Evolutionary conservation across 129 eudicot species (phyloP), one percentile per base, ranked within the genome.

Genomic region (Lonicera japonica): DNA sequence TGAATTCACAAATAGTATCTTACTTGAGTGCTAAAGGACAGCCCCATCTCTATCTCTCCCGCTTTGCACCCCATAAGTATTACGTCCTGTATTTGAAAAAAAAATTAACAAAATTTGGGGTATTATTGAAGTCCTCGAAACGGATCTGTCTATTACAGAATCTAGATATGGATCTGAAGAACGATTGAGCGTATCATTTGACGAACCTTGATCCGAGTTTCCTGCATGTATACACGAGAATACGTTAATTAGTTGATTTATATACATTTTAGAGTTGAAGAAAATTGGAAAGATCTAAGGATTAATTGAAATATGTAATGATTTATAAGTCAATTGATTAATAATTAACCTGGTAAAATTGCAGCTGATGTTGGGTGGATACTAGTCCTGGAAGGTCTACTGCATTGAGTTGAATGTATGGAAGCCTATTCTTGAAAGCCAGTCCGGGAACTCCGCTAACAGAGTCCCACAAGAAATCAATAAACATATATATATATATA

Each of bases 11-110:
- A 1, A 29, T 29, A 29, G 36, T 29, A 1, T 29, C 77, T 78
- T 55, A 91, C 96, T 63, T 87, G 86, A 43, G 86, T 43, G 21
- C 62, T 56, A 58, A 25, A 21, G 51, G 90, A 47, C 47, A 87
- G 54, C 39, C 98, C 98, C 1, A 92, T 69, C 72, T 92, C 98
- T 29, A 92, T 80, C 71, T 87, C 98, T 71, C 98, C 98, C 19
- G 52, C 46, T 52, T 61, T 68, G 86, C 96, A 82, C 47, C 95
- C 91, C 95, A 92, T 72, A 56, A 84, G 80, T 40, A 87, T 68
- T 18, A 78, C 88, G 24, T 73, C 77, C 98, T 90, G 74, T 53
- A 67, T 38, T 47, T 23, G 50, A 18, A 17, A 19, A 29, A 20
- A 16, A 25, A 68, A 20, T n/a, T n/a, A n/a, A n/a, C n/a, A n/a